These are phyloP conservation scores for Fraxinus pennsylvanica DNA, from an alignment of 257 asterid species.

Conservation along the genomic window DNA sequence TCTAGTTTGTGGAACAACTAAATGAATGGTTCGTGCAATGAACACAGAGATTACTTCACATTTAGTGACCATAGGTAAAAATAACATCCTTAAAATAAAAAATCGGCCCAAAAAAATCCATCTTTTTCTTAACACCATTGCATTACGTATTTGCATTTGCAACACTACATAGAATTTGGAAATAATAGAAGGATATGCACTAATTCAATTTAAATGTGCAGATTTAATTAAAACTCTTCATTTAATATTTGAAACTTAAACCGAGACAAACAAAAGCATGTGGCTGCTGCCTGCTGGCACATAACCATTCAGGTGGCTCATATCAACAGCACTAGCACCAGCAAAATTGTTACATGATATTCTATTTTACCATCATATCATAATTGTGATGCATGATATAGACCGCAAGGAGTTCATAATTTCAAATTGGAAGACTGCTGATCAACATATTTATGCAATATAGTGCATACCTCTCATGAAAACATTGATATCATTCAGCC, in stretches of 20 bases:
- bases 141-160: not conserved
- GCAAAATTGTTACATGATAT: not conserved
- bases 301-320: too few relatives aligned
- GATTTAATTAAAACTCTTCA: not conserved
- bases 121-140: not conserved
- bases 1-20: not conserved
- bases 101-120: too few relatives aligned
- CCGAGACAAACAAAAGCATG: not conserved
- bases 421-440: not conserved
- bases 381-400: not conserved
- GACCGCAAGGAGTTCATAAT: not conserved
- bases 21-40: not conserved
- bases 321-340: not conserved
- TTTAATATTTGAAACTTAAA: constrained; percentile 11
- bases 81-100: not conserved
- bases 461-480: constrained; percentile 76
- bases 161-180: not conserved
- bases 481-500: constrained; percentile 79
- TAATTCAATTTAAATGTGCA: not conserved
- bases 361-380: not conserved
- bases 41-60: constrained; percentile 8
- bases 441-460: constrained; percentile 2
- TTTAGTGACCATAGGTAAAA: not conserved
- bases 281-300: too few relatives aligned
- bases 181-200: not conserved